Evolutionary conservation across 2,329 filamentous ascomycete species (phyloP), one percentile per base, ranked within the genome.

Genomic region (Cladorrhinum sp.): DNA sequence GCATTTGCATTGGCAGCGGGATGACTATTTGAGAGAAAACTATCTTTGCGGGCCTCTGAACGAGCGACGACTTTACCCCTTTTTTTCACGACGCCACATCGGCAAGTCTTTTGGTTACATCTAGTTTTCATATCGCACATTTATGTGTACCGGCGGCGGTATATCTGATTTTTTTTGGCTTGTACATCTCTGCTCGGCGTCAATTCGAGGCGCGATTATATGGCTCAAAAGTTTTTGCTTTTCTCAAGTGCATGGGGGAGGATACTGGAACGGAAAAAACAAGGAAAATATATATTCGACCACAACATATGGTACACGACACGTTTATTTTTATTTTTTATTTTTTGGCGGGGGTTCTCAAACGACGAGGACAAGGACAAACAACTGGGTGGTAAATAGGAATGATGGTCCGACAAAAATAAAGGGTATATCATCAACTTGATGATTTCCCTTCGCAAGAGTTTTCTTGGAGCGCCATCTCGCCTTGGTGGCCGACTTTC

Each of bases 211-310:
- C 49, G 38, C 29, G 24, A 23, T 16, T 32, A 25, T 38, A 52
- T 54, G 56, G 49, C 29, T 41, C 56, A 53, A 67, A 67, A 65
- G 63, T 59, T 65, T 67, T 65, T 65, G 59, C 29, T 32, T 50
- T 58, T 57, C 48, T 29, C 18, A 52, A n/a, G 49, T 22, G 49
- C 24, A 20, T 45, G n/a, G 9, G 29, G 38, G 41, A 54, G 32
- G 25, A 54, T 57, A 50, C 22, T 54, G 29, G 50, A 20, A 51
- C 12, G 24, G 52, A n/a, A 20, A 38, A 25, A 29, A 51, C 16
- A 23, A 20, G 49, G 27, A 16, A 36, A 36, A 36, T 36, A 36
- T 36, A 29, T 29, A 36, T 36, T 12, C 32, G 32, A 36, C 32
- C 32, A 36, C 32, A 27, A 54, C 18, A 50, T 48, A 53, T 22